phyloP scores from a whole-genome alignment of 2,329 filamentous ascomycete species.

The Clarireedia monteithiana region DNA sequence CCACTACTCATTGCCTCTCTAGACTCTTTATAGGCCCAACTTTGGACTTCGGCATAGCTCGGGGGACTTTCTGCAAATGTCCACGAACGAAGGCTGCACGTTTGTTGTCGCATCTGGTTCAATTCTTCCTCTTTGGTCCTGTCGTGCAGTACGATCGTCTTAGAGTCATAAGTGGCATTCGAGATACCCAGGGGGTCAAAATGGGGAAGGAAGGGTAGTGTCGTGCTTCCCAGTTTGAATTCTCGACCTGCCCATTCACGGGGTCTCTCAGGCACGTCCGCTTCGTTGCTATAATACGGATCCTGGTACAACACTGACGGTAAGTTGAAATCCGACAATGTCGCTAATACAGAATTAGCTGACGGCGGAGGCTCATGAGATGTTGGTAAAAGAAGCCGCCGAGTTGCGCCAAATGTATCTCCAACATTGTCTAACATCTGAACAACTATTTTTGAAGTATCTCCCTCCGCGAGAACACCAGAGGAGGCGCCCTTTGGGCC shows the following conservation, averaged over 20 bases:
- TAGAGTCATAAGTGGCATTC: conserved; percentile 47
- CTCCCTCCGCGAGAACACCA: no score
- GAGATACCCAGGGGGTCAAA: conserved; percentile 62
- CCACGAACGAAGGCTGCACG: conserved; percentile 65
- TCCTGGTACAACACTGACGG: conserved; percentile 74
- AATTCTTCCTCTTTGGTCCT: conserved; percentile 41
- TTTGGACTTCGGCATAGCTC: conserved; percentile 56
- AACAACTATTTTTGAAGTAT: background rate
- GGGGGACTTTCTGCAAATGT: conserved; percentile 68
- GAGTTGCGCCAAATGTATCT: background rate
- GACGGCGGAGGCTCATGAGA: conserved; percentile 32
- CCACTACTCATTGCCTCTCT: conserved; percentile 19
- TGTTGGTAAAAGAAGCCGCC: background rate
- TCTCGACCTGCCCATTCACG: conserved; percentile 84
- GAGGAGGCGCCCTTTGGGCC: no score
- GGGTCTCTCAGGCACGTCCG: conserved; percentile 68
- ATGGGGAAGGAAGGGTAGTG: conserved; percentile 68
- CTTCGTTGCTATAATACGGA: conserved; percentile 76
- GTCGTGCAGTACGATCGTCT: conserved; percentile 39
- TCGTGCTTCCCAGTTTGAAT: conserved; percentile 69
- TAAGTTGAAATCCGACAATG: conserved; percentile 48
- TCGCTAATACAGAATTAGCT: conserved; percentile 41
- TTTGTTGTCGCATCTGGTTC: conserved; percentile 44
- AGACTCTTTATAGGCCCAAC: conserved; percentile 51
- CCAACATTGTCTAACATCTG: background rate